Evolutionary conservation across 805 yeast species (phyloP), one percentile per base, ranked within the genome.

Genomic region (Brettanomyces bruxellensis): DNA sequence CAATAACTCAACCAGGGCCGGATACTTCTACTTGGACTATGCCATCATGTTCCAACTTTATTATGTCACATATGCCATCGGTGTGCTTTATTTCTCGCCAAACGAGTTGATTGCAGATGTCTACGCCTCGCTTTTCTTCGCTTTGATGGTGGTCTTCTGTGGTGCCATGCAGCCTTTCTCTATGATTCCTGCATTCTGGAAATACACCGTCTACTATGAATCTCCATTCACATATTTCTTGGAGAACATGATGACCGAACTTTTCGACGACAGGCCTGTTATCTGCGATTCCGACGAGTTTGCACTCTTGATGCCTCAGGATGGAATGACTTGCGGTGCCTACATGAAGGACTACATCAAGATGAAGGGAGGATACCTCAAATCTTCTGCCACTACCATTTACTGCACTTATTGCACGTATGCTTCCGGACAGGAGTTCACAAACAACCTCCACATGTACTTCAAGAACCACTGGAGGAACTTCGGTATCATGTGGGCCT

Each of bases 141-240:
- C 68, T 32, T 55, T 63, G 23, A 46, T 62, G 47, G 53, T 63
- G 18, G 58, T 66, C 11, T 69, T 69, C 56, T 61, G 71, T 57
- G 67, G 71, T 54, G 64, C 71, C 46, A 61, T 74, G 55, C 75
- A 71, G 53, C 76, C 76, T 32, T 59, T 51, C 37, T 51, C 58
- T 28, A 62, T 62, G 51, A 67, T 69, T 67, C 78, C 78, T 22
- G 66, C 68, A 3, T 72, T 73, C 61, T 73, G 78, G 78, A 69
- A 68, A 39, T 69, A 69, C 51, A 66, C 44, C 24, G 48, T 72
- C 69, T 70, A 66, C 59, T 67, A 67, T 45, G 60, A 61, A 22
- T 69, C 75, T 5, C 79, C 79, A 38, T 69, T 68, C 49, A 73
- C 77, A 4, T 73, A 73, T 54, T 72, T 71, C 47, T 67, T 73